Percentiles rank a stretch among this genome's conserved stretches.
Conservation (phyloP, 345 rosid genomes). For the Salix arbutifolia region DNA sequence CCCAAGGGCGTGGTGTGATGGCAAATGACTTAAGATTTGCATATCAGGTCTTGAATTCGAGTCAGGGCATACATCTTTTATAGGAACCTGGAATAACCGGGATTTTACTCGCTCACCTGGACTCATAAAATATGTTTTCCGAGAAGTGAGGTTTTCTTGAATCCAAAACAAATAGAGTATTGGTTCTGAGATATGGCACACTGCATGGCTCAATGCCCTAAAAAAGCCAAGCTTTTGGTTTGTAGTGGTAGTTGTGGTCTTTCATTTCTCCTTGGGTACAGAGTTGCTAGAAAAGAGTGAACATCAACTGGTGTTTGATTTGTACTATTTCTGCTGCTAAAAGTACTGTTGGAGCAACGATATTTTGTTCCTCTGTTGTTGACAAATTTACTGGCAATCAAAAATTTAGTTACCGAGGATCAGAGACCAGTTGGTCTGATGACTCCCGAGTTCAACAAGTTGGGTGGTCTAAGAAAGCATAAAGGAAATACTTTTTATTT, state of each 20-base stretch:
- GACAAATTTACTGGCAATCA: not conserved
- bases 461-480: not conserved
- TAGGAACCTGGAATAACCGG: too few species aligned
- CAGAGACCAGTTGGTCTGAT: not conserved
- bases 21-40: too few species aligned
- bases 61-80: too few species aligned
- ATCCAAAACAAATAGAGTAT: too few species aligned
- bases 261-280: not conserved
- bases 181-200: not conserved
- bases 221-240: not conserved
- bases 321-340: too few species aligned
- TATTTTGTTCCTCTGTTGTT: not conserved
- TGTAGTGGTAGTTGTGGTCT: not conserved
- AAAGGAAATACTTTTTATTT: not conserved
- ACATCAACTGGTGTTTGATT: too few species aligned
- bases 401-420: not conserved
- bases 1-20: too few species aligned
- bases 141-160: too few species aligned
- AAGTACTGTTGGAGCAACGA: not conserved
- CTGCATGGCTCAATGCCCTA: not conserved
- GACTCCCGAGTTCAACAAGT: not conserved
- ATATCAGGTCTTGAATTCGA: too few species aligned
- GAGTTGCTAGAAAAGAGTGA: not conserved
- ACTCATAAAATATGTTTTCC: too few species aligned
- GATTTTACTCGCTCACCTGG: too few species aligned